Evolutionary conservation across 805 yeast species (phyloP), one percentile per base, ranked within the genome.

Genomic region (Maudiozyma barnettii): DNA sequence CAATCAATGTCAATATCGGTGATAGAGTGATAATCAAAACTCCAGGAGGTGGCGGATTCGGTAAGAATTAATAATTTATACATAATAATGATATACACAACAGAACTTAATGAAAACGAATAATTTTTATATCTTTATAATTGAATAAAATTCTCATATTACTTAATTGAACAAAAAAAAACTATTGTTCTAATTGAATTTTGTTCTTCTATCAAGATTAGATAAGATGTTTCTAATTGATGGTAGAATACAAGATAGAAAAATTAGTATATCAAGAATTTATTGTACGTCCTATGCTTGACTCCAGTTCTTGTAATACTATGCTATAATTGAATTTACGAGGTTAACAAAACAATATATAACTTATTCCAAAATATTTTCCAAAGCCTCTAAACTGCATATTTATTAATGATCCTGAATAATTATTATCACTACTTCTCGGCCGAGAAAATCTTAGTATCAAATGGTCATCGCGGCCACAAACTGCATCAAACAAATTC

Each of bases 21-120:
- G 95, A 87, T 55, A 70, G 84, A 44, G 61, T 86, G 35, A 63
- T 80, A 7, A 78, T 87, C 35, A 63, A 70, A 55, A 85, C 95
- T 0, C 95, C 95, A 2, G 95, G 95, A 40, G 95, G 93, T 30
- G 95, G 93, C 40, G 95, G 89, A 20, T 37, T 37, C 19, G 40
- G 40, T 12, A 26, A 26, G 30, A 26, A 26, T 26, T 26, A 9
- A 26, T 26, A 6, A 26, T 26, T 26, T 26, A 26, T 26, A 26
- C 30, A 26, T 9, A 26, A 26, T 26, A 26, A 26, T 26, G 30
- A 26, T 26, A 26, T 12, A 26, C 10, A 26, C 8, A 12, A 26
- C 10, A 26, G 10, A 14, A 33, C n/a, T 16, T 33, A 33, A 16
- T 33, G 18, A 14, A 33, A 13, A 16, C n/a, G 36, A 16, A 13